Evolutionary conservation across 345 rosid genomes (phyloP).

Genomic region (Populus tremula): DNA sequence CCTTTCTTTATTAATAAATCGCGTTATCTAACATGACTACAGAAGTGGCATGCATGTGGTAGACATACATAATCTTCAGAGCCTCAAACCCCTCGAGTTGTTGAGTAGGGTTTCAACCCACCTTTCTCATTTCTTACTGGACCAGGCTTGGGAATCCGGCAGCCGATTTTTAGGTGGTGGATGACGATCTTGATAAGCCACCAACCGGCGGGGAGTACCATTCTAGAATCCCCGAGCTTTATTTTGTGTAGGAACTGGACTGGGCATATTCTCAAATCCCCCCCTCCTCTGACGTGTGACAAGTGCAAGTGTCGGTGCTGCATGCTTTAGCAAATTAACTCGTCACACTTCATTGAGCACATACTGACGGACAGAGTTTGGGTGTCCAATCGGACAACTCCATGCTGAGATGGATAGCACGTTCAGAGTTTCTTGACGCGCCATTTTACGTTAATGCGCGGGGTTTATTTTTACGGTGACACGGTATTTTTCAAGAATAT

Average conservation of each 20-base stretch:
- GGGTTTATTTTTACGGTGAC: too few species aligned
- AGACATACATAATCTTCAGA: neutral
- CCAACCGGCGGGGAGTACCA: neutral
- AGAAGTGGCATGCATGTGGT: neutral
- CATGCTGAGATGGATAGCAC: neutral
- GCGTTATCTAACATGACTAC: too few species aligned
- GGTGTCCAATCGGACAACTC: neutral
- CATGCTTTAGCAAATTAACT: neutral
- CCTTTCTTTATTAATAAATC: too few species aligned
- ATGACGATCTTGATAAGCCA: neutral
- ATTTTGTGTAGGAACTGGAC: neutral
- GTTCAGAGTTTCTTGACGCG: neutral
- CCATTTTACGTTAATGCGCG: neutral
- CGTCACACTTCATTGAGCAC: too few species aligned
- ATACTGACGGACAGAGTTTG: neutral
- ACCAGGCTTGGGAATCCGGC: neutral
- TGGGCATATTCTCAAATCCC: neutral
- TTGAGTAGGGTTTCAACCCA: neutral
- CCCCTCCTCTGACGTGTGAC: neutral
- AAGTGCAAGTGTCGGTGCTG: neutral
- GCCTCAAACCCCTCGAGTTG: neutral
- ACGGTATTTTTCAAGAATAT: too few species aligned
- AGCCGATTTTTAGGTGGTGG: neutral
- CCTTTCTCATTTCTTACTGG: neutral
- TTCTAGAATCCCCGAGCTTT: neutral